Evolutionary conservation across 257 asterid genomes (phyloP), one percentile per base, ranked within the genome.

Genomic region (Lantana camara): DNA sequence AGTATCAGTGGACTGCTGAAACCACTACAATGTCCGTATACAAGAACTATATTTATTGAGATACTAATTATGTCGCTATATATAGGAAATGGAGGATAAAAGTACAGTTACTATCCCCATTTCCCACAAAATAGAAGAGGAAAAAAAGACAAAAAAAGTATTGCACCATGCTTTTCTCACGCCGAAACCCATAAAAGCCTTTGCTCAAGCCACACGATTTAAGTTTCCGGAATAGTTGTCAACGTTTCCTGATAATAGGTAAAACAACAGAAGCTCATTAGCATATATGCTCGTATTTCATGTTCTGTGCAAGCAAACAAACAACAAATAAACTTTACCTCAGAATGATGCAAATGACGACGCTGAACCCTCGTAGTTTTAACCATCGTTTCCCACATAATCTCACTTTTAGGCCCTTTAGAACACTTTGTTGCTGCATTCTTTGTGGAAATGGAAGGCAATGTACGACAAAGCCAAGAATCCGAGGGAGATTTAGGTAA

Each of bases 391-490:
- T 85, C 91, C 95, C 86, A 84, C 70, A 77, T 80, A 68, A 77
- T 68, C 73, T 81, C 82, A 29, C 61, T 50, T 35, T 70, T 49
- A 34, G 77, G 80, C 50, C 67, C 60, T 83, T 68, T 79, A 23
- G 50, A 60, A 40, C 49, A 55, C 48, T 71, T 45, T 20, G 46
- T 22, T 42, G 81, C 17, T 29, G 57, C 60, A 54, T 72, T 78
- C 64, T 79, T 92, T 8, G 70, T 12, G 20, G 85, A 73, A 60
- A 88, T 60, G 53, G 92, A 76, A 60, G 96, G 96, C 79, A 92
- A 80, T n/a, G 95, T 85, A 47, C 98, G 94, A 52, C 76, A 75
- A 35, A 93, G 95, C 98, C 98, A 92, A 21, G 98, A 89, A 83
- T 92, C 98, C 2, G 96, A 80, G 47, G 97, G 97, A 65, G 97